A percentile compares a stretch with the other conserved stretches of the same genome.
These are phyloP conservation scores for Spirogloea muscicola DNA, from an alignment of 139 green algal species.

Conservation along the genomic window DNA sequence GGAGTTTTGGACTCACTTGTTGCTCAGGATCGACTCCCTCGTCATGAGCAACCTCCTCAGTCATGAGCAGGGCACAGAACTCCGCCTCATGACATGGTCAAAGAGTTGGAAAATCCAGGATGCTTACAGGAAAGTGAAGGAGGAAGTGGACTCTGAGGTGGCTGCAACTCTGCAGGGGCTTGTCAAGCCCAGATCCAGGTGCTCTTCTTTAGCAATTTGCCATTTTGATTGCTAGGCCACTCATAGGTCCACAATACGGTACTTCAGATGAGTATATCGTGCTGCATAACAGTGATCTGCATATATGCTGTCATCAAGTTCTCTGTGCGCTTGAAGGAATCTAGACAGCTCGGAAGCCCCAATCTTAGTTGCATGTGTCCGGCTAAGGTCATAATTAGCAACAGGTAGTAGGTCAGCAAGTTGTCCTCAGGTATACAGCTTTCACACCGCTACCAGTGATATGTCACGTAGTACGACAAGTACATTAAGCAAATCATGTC, in stretches of 20 bases:
- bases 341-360: background rate
- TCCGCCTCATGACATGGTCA: constrained; percentile 30
- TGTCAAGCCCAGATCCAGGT: background rate
- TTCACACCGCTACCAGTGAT: background rate
- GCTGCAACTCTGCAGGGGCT: background rate
- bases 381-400: no score
- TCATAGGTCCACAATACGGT: background rate
- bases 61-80: constrained; percentile 11
- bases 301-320: background rate
- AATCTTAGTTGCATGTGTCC: background rate
- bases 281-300: background rate
- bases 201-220: no score
- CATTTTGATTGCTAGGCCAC: no score
- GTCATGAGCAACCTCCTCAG: constrained; percentile 27
- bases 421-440: background rate
- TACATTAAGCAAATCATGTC: background rate
- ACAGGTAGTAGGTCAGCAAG: no score
- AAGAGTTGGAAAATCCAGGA: constrained; percentile 19
- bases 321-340: background rate
- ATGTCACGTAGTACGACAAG: background rate
- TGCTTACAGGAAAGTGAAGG: constrained; percentile 4
- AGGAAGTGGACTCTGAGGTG: background rate
- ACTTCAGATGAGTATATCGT: background rate
- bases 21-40: constrained; percentile 35
- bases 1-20: constrained; percentile 43